Evolutionary conservation across 1,139 yeast species (phyloP).

Genomic region (Lodderomyces parapsilosis): DNA sequence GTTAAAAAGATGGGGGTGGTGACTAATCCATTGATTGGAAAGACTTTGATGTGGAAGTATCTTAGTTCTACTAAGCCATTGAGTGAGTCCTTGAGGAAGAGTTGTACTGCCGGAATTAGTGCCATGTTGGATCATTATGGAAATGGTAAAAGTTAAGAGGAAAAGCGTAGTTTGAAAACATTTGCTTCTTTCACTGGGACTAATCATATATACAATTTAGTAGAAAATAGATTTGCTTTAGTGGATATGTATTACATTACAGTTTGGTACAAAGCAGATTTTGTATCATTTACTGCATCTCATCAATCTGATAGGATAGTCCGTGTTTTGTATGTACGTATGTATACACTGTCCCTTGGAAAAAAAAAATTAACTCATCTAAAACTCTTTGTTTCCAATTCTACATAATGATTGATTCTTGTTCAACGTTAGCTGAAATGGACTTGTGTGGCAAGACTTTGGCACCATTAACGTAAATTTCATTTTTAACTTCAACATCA

Average conservation of each 20-base stretch:
- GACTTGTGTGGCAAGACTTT: conserved; percentile 98
- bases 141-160: neutral
- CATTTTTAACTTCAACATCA: conserved; percentile 97
- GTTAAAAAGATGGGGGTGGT: conserved; percentile 22
- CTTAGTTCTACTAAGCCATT: conserved; percentile 63
- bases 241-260: no score
- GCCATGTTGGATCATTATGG: conserved; percentile 5
- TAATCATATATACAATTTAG: no score
- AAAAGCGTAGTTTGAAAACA: neutral
- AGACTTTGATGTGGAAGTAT: conserved; percentile 58
- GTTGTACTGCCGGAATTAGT: conserved; percentile 23
- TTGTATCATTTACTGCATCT: no score
- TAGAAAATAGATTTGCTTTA: no score
- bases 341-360: neutral
- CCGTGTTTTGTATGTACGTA: no score
- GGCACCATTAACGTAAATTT: conserved; percentile 98
- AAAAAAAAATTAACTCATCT: neutral
- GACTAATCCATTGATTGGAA: conserved; percentile 48
- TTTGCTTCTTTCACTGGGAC: no score
- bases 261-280: no score
- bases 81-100: conserved; percentile 38
- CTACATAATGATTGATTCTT: conserved; percentile 96
- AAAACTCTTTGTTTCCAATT: neutral
- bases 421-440: conserved; percentile 93
- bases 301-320: no score